Percentiles rank a stretch among this genome's conserved stretches.
Evolutionary conservation across 2,329 filamentous ascomycete species (phyloP).

Genomic region (Botryotinia convoluta): DNA sequence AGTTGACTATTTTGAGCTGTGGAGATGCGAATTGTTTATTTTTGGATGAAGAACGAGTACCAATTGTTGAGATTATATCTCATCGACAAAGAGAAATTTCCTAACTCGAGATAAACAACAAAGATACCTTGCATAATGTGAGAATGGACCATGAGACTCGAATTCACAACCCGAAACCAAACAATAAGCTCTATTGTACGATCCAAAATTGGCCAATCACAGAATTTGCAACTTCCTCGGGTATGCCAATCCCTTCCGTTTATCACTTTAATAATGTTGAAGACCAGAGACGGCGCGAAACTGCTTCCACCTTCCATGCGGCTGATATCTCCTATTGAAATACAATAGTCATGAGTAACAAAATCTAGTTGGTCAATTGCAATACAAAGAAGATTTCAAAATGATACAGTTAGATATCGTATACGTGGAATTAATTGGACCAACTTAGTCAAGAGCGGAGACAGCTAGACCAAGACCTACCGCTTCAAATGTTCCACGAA

Average conservation of each 20-base stretch:
- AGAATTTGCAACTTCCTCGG: not conserved
- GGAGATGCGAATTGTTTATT: not conserved
- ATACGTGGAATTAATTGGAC: not conserved
- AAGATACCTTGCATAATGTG: not conserved
- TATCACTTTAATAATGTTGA: not conserved
- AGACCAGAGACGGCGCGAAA: not conserved
- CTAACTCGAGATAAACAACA: not conserved
- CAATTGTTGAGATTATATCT: not conserved
- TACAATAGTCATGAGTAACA: not conserved
- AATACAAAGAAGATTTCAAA: too few relatives aligned
- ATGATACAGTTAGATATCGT: not conserved
- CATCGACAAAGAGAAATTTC: not conserved
- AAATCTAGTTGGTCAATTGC: not conserved
- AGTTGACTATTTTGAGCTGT: not conserved
- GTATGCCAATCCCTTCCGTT: not conserved
- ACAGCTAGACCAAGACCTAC: not conserved
- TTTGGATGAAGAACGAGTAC: not conserved
- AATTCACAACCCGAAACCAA: not conserved
- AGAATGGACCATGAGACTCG: not conserved
- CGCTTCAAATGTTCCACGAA: not conserved
- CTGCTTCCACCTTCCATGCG: not conserved
- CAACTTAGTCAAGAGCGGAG: too few relatives aligned
- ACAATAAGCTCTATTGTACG: not conserved
- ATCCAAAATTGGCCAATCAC: not conserved
- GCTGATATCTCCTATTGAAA: not conserved